Percentiles rank a stretch among this genome's conserved stretches.
These are phyloP conservation scores for Mycena polygramma DNA, from an alignment of 768 basidiomycete genomes.

Conservation along the genomic window DNA sequence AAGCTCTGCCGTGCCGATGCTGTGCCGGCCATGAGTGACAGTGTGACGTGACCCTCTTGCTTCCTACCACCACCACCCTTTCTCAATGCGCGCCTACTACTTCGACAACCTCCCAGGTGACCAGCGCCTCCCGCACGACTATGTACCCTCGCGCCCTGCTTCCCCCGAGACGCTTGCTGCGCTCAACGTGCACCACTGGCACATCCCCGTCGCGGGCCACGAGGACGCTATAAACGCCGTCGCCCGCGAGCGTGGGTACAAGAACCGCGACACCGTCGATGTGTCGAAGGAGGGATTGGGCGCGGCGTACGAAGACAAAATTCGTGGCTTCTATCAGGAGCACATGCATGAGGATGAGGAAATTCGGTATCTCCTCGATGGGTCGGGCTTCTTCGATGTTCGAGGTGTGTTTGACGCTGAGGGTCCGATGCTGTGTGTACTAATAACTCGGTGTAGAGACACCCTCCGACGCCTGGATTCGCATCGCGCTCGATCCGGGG, in stretches of 20 bases:
- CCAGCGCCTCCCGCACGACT: slow-evolving; percentile 86
- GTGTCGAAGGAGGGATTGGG: slow-evolving; percentile 86
- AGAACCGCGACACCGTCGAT: slow-evolving; percentile 85
- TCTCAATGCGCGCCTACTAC: slow-evolving; percentile 79
- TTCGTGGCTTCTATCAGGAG: slow-evolving; percentile 90
- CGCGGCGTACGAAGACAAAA: slow-evolving; percentile 82
- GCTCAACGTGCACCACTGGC: slow-evolving; percentile 78
- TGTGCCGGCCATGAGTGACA: no score
- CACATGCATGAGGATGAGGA: slow-evolving; percentile 98
- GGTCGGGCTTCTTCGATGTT: slow-evolving; percentile 95
- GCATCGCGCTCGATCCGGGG: slow-evolving; percentile 79
- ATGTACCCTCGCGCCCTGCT: slow-evolving; percentile 68
- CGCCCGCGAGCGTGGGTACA: slow-evolving; percentile 80
- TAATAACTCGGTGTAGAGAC: slow-evolving; percentile 59
- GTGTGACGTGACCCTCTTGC: no score
- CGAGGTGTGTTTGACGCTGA: slow-evolving; percentile 66
- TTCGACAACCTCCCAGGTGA: slow-evolving; percentile 81
- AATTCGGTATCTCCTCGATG: slow-evolving; percentile 88
- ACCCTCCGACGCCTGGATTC: slow-evolving; percentile 82
- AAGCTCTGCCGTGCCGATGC: no score
- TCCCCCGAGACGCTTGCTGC: slow-evolving; percentile 59
- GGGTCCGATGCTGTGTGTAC: background rate
- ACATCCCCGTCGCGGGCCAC: slow-evolving; percentile 73
- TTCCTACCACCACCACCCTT: background rate
- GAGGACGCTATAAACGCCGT: slow-evolving; percentile 70